Percentiles rank a stretch among this genome's conserved stretches.
These are phyloP conservation scores for Colletotrichum noveboracense DNA, from an alignment of 2,329 filamentous ascomycete genomes.

Conservation along the genomic window DNA sequence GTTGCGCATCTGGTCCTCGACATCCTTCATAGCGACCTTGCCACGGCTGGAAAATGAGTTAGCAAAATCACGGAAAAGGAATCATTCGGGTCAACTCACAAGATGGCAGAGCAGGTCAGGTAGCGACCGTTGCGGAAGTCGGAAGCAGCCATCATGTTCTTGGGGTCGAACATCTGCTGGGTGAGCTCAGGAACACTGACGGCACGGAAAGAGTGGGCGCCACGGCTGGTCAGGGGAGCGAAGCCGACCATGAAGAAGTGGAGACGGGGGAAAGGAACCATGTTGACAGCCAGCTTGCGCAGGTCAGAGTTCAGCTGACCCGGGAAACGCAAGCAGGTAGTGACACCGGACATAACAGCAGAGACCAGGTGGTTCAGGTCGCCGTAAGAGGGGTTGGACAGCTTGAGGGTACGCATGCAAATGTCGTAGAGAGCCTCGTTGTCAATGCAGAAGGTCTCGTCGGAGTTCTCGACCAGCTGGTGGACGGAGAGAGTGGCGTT, in stretches of 20 bases:
- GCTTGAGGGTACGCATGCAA: constrained; percentile 99
- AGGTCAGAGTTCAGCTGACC: constrained; percentile 99
- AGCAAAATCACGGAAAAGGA: neutral
- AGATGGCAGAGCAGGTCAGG: constrained; percentile 99
- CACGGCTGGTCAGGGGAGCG: constrained; percentile 89
- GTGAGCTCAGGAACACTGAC: constrained; percentile 97
- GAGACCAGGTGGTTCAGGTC: constrained; percentile 99
- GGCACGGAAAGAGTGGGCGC: constrained; percentile 93
- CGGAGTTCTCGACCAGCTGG: constrained; percentile 99
- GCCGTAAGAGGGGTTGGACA: constrained; percentile 97
- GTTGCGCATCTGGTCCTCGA: constrained; percentile 99
- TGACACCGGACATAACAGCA: constrained; percentile 99
- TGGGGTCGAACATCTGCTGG: constrained; percentile 99
- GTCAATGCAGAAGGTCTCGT: constrained; percentile 99
- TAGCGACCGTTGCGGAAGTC: constrained; percentile 99
- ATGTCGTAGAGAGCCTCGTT: constrained; percentile 99
- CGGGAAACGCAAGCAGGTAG: constrained; percentile 98
- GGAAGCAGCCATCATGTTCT: constrained; percentile 99
- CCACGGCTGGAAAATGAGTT: constrained; percentile 71
- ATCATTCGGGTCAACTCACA: constrained; percentile 58
- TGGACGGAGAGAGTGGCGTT: constrained; percentile 99
- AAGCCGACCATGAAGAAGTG: constrained; percentile 99
- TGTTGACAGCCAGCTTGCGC: constrained; percentile 99
- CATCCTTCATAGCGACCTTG: constrained; percentile 99
- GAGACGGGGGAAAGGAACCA: constrained; percentile 99